A percentile compares a stretch with the other conserved stretches of the same genome.
Evolutionary conservation across 257 asterid genomes (phyloP).

Genomic region (Verbena officinalis): DNA sequence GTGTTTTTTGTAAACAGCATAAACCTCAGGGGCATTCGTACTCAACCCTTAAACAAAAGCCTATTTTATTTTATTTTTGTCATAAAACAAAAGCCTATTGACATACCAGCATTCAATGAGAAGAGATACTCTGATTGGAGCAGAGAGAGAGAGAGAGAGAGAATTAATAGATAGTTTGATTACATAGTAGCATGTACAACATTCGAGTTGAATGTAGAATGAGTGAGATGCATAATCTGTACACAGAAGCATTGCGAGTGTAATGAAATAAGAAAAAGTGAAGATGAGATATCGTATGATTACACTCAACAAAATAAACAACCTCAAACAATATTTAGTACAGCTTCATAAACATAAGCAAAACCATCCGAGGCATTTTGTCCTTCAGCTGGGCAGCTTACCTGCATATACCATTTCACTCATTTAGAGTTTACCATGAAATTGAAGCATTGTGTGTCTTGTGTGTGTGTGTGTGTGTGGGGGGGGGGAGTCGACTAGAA

Average conservation of each 20-base stretch:
- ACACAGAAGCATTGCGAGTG: background rate
- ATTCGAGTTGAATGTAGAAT: slow-evolving; percentile 37
- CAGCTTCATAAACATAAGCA: too few species aligned
- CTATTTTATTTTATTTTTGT: too few species aligned
- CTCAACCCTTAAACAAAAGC: too few species aligned
- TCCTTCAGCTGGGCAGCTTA: slow-evolving; percentile 15
- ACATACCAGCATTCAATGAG: background rate
- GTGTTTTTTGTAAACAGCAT: too few species aligned
- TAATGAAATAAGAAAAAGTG: background rate
- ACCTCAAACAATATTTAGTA: background rate
- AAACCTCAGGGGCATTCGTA: too few species aligned
- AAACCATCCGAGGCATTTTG: slow-evolving; percentile 17
- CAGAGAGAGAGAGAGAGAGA: background rate
- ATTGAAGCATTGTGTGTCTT: too few species aligned
- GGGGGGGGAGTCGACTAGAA: too few species aligned
- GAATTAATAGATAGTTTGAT: background rate
- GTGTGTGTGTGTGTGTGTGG: too few species aligned
- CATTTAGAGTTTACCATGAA: background rate
- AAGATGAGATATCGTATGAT: background rate
- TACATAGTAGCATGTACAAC: slow-evolving; percentile 13
- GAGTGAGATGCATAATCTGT: slow-evolving; percentile 2
- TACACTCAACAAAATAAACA: slow-evolving; percentile 14
- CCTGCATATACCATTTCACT: slow-evolving; percentile 33
- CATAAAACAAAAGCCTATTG: too few species aligned
- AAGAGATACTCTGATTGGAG: too few species aligned